Percentiles rank a stretch among this genome's conserved stretches.
Evolutionary conservation across 495 filamentous ascomycete genomes (phyloP).

Genomic region (Daldinia loculata): DNA sequence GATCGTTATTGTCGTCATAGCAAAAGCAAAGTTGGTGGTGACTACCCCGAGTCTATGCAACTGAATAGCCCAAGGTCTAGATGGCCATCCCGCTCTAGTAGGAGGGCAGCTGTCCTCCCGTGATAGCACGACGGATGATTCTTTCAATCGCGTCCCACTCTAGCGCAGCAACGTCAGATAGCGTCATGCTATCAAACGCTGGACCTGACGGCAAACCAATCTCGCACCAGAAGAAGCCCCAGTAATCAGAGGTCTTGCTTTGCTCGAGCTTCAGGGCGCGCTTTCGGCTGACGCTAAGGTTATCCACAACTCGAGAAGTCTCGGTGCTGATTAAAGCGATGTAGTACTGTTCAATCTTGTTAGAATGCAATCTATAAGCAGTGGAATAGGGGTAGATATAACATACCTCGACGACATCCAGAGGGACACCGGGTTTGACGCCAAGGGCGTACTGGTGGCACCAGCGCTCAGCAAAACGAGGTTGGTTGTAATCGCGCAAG

Average conservation of each 20-base stretch:
- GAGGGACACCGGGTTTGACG: conserved; percentile 50
- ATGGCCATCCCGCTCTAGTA: conserved; percentile 3
- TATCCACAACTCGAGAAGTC: conserved; percentile 43
- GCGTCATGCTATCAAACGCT: conserved; percentile 46
- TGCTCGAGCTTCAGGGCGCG: conserved; percentile 48
- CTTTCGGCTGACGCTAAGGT: conserved; percentile 36
- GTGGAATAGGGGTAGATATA: conserved; percentile 25
- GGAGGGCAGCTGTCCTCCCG: conserved; percentile 20
- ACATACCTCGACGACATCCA: conserved; percentile 59
- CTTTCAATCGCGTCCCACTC: conserved; percentile 56
- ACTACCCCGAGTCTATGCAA: background rate
- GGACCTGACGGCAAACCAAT: conserved; percentile 42
- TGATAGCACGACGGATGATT: conserved; percentile 46
- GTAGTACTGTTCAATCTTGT: conserved; percentile 56
- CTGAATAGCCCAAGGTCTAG: background rate
- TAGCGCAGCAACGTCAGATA: conserved; percentile 43
- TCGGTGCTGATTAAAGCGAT: conserved; percentile 60
- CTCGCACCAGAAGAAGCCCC: conserved; percentile 58
- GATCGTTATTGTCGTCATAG: background rate
- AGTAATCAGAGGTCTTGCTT: conserved; percentile 46
- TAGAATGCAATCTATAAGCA: conserved; percentile 23
- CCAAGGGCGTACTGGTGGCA: conserved; percentile 51
- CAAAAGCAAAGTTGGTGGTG: background rate
- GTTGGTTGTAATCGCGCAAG: conserved; percentile 46
- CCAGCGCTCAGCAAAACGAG: conserved; percentile 53